These are phyloP conservation scores for Cyclocybe cylindracea DNA, from an alignment of 768 basidiomycete species.

Conservation along the genomic window DNA sequence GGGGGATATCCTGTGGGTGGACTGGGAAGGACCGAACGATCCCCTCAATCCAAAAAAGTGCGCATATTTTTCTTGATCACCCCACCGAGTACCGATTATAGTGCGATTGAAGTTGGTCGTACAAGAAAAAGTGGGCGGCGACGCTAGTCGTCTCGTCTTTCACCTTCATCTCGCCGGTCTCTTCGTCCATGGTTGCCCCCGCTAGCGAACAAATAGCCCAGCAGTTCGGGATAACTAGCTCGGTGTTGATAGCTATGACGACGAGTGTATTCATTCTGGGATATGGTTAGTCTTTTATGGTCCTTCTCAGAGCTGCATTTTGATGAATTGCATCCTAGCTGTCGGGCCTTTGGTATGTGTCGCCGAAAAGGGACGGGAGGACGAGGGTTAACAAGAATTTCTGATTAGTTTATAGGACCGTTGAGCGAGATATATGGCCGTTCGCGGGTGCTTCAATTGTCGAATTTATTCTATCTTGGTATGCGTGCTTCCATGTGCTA, in stretches of 20 bases:
- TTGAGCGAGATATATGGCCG: conserved; percentile 75
- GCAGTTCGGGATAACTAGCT: conserved; percentile 55
- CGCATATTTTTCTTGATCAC: conserved; percentile 4
- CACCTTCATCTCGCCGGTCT: conserved; percentile 68
- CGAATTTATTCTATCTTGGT: conserved; percentile 74
- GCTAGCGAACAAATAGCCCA: conserved; percentile 51
- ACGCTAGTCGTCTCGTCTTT: conserved; percentile 66
- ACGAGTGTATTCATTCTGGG: conserved; percentile 56
- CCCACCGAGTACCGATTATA: too few species aligned
- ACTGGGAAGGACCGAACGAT: conserved; percentile 67
- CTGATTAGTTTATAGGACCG: conserved; percentile 50
- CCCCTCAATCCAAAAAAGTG: conserved; percentile 62
- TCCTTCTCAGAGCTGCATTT: not conserved
- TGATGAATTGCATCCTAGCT: conserved; percentile 31
- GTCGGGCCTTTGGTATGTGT: conserved; percentile 47
- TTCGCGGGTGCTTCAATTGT: conserved; percentile 55
- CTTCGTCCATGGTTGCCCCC: conserved; percentile 77
- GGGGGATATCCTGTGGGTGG: conserved; percentile 40
- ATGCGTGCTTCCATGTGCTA: conserved; percentile 3
- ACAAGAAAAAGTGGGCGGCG: conserved; percentile 61
- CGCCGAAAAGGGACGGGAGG: too few species aligned
- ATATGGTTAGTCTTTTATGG: conserved; percentile 44
- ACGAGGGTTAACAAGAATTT: not conserved
- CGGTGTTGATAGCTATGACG: conserved; percentile 51
- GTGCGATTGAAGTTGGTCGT: conserved; percentile 51